These are phyloP conservation scores for Globisporangium paroecandrum DNA, from an alignment of 352 stramenopile genomes.

Conservation along the genomic window DNA sequence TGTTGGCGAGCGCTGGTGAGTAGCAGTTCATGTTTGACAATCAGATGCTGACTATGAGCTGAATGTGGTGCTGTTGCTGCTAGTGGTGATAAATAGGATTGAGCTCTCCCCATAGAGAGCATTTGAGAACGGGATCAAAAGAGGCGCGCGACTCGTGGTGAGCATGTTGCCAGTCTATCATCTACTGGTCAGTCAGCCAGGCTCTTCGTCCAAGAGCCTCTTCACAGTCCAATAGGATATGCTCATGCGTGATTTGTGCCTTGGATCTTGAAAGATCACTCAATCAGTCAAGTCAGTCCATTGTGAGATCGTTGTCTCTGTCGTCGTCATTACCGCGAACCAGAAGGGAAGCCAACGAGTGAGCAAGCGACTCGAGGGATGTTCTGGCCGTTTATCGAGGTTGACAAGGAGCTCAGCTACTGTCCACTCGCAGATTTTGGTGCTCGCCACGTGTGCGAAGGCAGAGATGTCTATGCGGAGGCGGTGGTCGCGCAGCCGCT, in stretches of 20 bases:
- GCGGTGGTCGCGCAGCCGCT: slow-evolving; percentile 59
- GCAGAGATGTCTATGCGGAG: slow-evolving; percentile 46
- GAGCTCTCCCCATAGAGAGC: background rate
- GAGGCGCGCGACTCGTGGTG: slow-evolving; percentile 2
- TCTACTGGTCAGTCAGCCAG: background rate
- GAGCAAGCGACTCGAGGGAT: slow-evolving; percentile 22
- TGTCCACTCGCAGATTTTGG: slow-evolving; percentile 71
- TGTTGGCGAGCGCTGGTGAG: slow-evolving; percentile 8
- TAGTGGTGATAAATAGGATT: background rate
- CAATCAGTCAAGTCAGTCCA: background rate
- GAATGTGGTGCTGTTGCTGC: background rate
- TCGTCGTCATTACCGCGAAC: background rate
- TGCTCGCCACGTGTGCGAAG: slow-evolving; percentile 32
- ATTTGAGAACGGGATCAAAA: background rate
- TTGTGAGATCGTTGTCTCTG: background rate
- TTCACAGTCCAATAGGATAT: slow-evolving; percentile 5
- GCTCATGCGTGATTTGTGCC: background rate
- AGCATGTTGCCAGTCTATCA: background rate
- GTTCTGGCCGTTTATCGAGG: slow-evolving; percentile 73
- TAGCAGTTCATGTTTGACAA: slow-evolving; percentile 14
- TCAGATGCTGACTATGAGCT: background rate
- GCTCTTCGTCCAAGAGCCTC: background rate
- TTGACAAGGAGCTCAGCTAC: slow-evolving; percentile 54
- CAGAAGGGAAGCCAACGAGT: background rate
- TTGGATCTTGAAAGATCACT: background rate